phyloP scores from a whole-genome alignment of 1,284 basidiomycete genomes.

The Xerocomus amazonicus region DNA sequence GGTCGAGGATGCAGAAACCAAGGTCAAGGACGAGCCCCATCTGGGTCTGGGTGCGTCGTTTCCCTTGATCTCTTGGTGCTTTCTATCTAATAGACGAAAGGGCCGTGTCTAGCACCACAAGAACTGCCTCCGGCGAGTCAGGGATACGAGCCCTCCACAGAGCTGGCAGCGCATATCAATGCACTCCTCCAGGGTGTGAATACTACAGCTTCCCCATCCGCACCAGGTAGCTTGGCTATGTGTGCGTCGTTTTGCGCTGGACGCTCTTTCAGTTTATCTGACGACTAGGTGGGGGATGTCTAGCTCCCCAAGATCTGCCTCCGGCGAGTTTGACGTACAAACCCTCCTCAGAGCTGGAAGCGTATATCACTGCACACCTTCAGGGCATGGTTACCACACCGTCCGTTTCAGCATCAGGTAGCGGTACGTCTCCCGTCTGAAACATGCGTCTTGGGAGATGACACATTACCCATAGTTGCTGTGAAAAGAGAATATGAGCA shows the following conservation, averaged over 20 bases:
- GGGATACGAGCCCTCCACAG: no score
- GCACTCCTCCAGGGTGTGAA: no score
- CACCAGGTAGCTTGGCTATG: no score
- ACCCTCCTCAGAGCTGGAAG: slow-evolving; percentile 8
- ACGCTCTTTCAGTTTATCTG: no score
- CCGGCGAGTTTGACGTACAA: slow-evolving; percentile 8
- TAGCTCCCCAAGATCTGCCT: background rate
- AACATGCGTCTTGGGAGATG: background rate
- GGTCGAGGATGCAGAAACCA: slow-evolving; percentile 10
- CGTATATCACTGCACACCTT: slow-evolving; percentile 9
- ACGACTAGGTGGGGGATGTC: background rate
- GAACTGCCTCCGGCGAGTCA: no score
- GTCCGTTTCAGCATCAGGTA: background rate
- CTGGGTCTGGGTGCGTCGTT: background rate
- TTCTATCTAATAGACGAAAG: background rate
- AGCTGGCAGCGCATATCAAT: no score
- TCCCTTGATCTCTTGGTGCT: background rate
- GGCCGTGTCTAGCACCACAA: no score
- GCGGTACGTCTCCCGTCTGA: slow-evolving; percentile 1
- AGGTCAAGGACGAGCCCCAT: slow-evolving; percentile 8
- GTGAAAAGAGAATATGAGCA: slow-evolving; percentile 20
- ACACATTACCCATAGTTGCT: background rate
- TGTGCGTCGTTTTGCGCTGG: background rate
- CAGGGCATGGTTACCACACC: background rate
- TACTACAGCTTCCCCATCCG: no score